A percentile compares a stretch with the other conserved stretches of the same genome.
phyloP scores from a whole-genome alignment of 805 yeast species.

The Wickerhamomyces silvicola region DNA sequence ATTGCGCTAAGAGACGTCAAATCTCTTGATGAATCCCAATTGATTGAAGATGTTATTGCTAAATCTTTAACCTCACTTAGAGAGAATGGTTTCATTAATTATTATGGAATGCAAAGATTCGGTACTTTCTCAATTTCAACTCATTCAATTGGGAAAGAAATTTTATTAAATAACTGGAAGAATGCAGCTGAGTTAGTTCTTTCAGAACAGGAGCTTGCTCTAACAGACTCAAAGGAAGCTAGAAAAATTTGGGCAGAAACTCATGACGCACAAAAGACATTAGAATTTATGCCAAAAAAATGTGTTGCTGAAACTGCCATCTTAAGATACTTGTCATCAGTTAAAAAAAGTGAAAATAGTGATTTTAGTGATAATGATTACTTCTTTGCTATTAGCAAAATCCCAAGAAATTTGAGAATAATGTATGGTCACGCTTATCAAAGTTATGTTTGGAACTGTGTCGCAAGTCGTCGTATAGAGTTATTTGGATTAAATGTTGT shows the following conservation, averaged over 20 bases:
- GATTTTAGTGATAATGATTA: slow-evolving; percentile 48
- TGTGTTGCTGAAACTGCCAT: slow-evolving; percentile 82
- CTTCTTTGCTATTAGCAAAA: slow-evolving; percentile 75
- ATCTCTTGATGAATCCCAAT: slow-evolving; percentile 24
- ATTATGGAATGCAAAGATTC: slow-evolving; percentile 97
- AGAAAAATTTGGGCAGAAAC: slow-evolving; percentile 78
- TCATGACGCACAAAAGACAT: slow-evolving; percentile 55
- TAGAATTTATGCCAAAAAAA: slow-evolving; percentile 76
- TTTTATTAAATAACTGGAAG: slow-evolving; percentile 72
- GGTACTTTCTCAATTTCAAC: slow-evolving; percentile 95
- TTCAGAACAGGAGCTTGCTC: slow-evolving; percentile 77
- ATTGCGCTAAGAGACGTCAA: slow-evolving; percentile 77
- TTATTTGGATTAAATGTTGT: slow-evolving; percentile 64
- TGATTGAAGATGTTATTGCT: slow-evolving; percentile 40
- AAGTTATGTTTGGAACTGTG: slow-evolving; percentile 89
- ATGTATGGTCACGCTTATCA: slow-evolving; percentile 99
- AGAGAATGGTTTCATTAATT: slow-evolving; percentile 79
- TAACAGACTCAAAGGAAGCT: slow-evolving; percentile 79
- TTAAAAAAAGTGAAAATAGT: slow-evolving; percentile 39
- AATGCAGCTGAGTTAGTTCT: slow-evolving; percentile 72
- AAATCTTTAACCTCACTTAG: slow-evolving; percentile 52
- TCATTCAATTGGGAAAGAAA: slow-evolving; percentile 71
- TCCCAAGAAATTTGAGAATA: slow-evolving; percentile 85
- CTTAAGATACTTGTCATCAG: slow-evolving; percentile 51
- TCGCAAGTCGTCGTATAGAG: slow-evolving; percentile 69